Evolutionary conservation across 164 flowering plant species (phyloP).

Genomic region (Berberis thunbergii): DNA sequence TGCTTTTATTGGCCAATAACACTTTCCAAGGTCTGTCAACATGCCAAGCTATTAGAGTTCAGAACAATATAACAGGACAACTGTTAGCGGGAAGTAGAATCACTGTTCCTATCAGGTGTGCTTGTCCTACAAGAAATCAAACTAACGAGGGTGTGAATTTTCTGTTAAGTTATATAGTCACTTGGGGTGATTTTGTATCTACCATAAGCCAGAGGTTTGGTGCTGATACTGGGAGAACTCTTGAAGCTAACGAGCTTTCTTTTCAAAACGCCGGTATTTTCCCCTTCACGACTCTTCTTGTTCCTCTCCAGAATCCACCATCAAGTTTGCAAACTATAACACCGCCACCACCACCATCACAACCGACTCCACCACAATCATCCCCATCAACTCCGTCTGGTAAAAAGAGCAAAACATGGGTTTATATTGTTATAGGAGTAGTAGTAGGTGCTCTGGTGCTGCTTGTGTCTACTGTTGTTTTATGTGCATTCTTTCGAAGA

Average conservation of each 20-base stretch:
- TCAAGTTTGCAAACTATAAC: constrained; percentile 22
- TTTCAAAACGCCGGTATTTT: constrained; percentile 16
- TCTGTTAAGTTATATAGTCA: constrained; percentile 41
- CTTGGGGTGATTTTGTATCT: constrained; percentile 26
- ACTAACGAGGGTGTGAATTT: constrained; percentile 32
- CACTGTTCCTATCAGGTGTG: constrained; percentile 67
- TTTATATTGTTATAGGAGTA: constrained; percentile 36
- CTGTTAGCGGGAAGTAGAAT: constrained; percentile 30
- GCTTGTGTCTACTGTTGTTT: constrained; percentile 12
- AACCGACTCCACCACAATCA: constrained; percentile 19
- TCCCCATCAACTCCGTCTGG: constrained; percentile 10
- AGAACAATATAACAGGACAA: constrained; percentile 13
- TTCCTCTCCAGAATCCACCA: constrained; percentile 57
- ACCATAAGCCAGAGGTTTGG: constrained; percentile 35
- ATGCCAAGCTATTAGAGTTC: constrained; percentile 46
- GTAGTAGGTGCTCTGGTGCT: constrained; percentile 22
- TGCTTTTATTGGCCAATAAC: constrained; percentile 36
- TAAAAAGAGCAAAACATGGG: constrained; percentile 32
- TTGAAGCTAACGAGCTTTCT: constrained; percentile 51
- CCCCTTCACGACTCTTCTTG: constrained; percentile 57
- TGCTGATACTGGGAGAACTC: constrained; percentile 20
- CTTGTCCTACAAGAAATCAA: constrained; percentile 70
- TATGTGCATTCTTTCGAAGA: constrained; percentile 19
- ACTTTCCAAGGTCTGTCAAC: constrained; percentile 66
- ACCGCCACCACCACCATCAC: constrained; percentile 20